Evolutionary conservation across 768 basidiomycete genomes (phyloP).

Genomic region (Lactarius sp.): DNA sequence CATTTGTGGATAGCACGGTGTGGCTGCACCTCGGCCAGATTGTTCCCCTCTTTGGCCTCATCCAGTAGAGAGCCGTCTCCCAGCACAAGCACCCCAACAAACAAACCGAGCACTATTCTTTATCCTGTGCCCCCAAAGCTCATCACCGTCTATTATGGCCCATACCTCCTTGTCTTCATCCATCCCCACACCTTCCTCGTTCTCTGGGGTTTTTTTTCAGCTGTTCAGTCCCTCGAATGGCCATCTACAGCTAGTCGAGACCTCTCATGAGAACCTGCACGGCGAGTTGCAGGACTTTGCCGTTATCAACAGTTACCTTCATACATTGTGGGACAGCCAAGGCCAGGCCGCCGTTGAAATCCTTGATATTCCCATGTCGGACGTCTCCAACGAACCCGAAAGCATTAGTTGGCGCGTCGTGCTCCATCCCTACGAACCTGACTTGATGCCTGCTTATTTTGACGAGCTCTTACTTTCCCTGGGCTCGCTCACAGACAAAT

Average conservation of each 20-base stretch:
- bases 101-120: conserved; percentile 45
- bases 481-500: conserved; percentile 71
- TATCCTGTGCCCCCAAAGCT: conserved; percentile 57
- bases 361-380: conserved; percentile 42
- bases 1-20: conserved; percentile 78
- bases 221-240: conserved; percentile 55
- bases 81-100: conserved; percentile 31
- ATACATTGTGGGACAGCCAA: conserved; percentile 77
- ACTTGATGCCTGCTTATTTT: conserved; percentile 80
- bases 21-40: conserved; percentile 63
- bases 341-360: conserved; percentile 67
- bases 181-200: conserved; percentile 60
- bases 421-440: conserved; percentile 62
- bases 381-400: conserved; percentile 32
- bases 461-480: conserved; percentile 73
- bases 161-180: conserved; percentile 60
- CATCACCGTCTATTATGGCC: conserved; percentile 58
- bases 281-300: conserved; percentile 76
- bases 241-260: conserved; percentile 53
- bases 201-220: conserved; percentile 78
- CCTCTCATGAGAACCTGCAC: conserved; percentile 54
- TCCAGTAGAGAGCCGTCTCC: conserved; percentile 33
- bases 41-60: conserved; percentile 39
- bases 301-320: conserved; percentile 49
- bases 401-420: conserved; percentile 49